Percentiles rank a stretch among this genome's conserved stretches.
Evolutionary conservation across 1,284 basidiomycete species (phyloP).

Genomic region (Porphyrellus sp.): DNA sequence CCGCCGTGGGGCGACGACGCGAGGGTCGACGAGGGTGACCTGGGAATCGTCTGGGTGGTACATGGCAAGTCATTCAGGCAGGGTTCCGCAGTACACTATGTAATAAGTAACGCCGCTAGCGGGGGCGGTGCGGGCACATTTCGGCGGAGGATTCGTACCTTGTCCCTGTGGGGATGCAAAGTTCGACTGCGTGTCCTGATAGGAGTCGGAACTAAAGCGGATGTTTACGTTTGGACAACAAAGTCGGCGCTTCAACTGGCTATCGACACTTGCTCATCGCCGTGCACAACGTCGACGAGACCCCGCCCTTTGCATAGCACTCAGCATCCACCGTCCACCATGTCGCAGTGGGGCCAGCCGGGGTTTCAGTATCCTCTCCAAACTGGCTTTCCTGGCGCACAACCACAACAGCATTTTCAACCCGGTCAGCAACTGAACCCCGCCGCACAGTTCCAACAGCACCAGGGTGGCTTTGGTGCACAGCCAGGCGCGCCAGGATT

Average conservation of each 20-base stretch:
- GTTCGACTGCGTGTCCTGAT: too few relatives aligned
- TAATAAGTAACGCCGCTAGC: too few relatives aligned
- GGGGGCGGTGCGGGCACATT: too few relatives aligned
- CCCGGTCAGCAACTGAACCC: conserved; percentile 39
- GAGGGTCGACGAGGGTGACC: background rate
- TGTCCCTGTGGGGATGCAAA: background rate
- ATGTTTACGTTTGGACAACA: conserved; percentile 8
- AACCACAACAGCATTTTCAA: conserved; percentile 44
- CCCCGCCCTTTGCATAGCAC: background rate
- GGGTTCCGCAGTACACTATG: background rate
- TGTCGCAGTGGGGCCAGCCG: conserved; percentile 63
- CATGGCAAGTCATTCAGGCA: background rate
- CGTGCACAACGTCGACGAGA: conserved; percentile 1
- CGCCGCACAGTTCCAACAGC: conserved; percentile 34
- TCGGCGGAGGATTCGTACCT: too few relatives aligned
- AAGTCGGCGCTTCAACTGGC: conserved; percentile 21
- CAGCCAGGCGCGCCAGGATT: conserved; percentile 17
- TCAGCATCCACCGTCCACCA: conserved; percentile 17
- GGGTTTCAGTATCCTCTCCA: conserved; percentile 59
- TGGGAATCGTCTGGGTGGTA: background rate
- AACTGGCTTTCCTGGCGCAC: conserved; percentile 52
- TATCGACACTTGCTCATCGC: background rate
- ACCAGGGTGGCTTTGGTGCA: conserved; percentile 22
- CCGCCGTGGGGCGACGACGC: background rate
- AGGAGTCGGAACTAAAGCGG: too few relatives aligned